A percentile compares a stretch with the other conserved stretches of the same genome.
These are phyloP conservation scores for Ophiostoma piceae DNA, from an alignment of 2,329 filamentous ascomycete species.

Conservation along the genomic window DNA sequence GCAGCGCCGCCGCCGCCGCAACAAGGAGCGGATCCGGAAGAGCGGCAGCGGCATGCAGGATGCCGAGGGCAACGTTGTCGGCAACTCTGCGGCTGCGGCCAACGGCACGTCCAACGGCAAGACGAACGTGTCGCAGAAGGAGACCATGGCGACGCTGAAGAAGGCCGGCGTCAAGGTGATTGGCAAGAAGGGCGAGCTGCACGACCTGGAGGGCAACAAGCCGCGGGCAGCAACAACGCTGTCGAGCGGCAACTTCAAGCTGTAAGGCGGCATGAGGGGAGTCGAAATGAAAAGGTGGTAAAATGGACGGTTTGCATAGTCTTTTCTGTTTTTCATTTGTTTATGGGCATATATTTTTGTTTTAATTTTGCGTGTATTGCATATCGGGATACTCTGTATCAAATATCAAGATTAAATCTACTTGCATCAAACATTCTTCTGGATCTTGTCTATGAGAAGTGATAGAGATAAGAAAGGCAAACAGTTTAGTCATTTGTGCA, in stretches of 20 bases:
- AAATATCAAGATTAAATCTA: not conserved
- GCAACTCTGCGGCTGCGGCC: conserved; percentile 39
- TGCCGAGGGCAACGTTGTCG: conserved; percentile 31
- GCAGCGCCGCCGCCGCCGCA: conserved; percentile 64
- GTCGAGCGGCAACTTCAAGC: conserved; percentile 57
- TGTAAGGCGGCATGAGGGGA: conserved; percentile 37
- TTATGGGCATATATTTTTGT: conserved; percentile 4
- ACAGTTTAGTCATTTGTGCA: no score
- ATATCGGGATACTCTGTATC: conserved; percentile 8
- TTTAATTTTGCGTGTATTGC: conserved; percentile 11
- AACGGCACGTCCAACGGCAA: conserved; percentile 47
- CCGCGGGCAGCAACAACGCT: conserved; percentile 49
- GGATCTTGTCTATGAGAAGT: no score
- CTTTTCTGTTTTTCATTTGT: conserved; percentile 14
- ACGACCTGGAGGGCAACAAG: conserved; percentile 77
- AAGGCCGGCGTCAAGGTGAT: conserved; percentile 86
- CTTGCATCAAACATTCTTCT: no score
- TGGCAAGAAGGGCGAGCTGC: conserved; percentile 80
- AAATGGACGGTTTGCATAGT: not conserved
- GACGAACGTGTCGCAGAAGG: conserved; percentile 41
- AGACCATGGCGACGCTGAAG: conserved; percentile 42
- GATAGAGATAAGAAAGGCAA: no score
- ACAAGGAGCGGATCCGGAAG: conserved; percentile 81
- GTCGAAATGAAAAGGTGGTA: not conserved
- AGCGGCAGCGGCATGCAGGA: conserved; percentile 42